phyloP scores from a whole-genome alignment of 257 asterid species.

The Apocynum venetum region DNA sequence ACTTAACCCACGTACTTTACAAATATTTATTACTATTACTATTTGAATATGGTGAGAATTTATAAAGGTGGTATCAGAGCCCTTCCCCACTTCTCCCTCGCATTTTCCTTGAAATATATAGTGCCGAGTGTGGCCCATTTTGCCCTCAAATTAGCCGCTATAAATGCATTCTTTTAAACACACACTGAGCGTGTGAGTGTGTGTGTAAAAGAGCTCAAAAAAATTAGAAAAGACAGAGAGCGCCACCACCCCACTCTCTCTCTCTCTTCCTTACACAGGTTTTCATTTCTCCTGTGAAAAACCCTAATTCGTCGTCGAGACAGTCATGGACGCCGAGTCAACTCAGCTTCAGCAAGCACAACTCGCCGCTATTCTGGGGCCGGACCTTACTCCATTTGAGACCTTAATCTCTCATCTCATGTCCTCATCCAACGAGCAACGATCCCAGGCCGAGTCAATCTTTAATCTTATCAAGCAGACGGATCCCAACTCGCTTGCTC shows the following conservation, averaged over 20 bases:
- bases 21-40: too few species aligned
- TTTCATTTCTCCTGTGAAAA: constrained; percentile 21
- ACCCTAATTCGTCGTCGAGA: constrained; percentile 37
- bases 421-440: constrained; percentile 79
- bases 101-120: not conserved
- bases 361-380: constrained; percentile 66
- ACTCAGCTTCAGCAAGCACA: constrained; percentile 80
- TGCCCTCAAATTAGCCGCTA: constrained; percentile 17
- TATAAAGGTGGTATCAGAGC: not conserved
- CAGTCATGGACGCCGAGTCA: constrained; percentile 64
- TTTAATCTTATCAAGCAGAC: constrained; percentile 75
- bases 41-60: too few species aligned
- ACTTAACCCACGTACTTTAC: too few species aligned
- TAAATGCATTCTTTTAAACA: constrained; percentile 21
- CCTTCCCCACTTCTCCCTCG: not conserved
- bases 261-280: not conserved
- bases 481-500: constrained; percentile 73
- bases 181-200: constrained; percentile 18
- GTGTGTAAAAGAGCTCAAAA: not conserved
- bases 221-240: not conserved
- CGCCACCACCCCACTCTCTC: not conserved
- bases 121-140: not conserved
- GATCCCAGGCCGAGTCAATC: constrained; percentile 86
- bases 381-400: constrained; percentile 77
- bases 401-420: constrained; percentile 71